Base-by-base conservation (phyloP, 768 basidiomycete genomes). In the Boletales sp. region DNA sequence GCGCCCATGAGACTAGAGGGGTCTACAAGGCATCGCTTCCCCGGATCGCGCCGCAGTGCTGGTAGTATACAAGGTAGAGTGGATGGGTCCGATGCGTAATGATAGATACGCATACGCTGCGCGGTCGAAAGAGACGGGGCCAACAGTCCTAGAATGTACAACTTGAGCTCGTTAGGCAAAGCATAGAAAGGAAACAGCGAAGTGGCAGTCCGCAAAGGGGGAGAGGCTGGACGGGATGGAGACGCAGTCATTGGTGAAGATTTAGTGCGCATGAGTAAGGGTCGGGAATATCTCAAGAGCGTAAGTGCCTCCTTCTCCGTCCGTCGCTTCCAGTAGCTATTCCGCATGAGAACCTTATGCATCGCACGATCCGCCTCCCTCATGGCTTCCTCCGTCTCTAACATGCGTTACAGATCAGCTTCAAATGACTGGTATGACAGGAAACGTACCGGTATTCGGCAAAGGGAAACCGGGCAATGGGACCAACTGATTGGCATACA, bases 161-260 rank as follows among this genome's bases (percentile, higher is more conserved):
- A 69, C 48, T 79, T 77, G 18, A 87, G 70, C 58, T 87, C 85
- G 24, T 64, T 73, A 2, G 86, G 86, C 29, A 87, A 66, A 18
- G 56, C 54, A 13, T 59, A 50, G 58, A 80, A 76, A 11, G 72
- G 67, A 55, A 71, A 72, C 27, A 58, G 21, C 21, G 56, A 58
- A 5, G 60, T 51, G 34, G 48, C 43, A 15, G 44, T 59, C 17
- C 57, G 35, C 21, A 58, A 34, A 50, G 50, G 47, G 17, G 46
- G 61, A 12, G 59, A 52, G 8, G 51, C 19, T 8, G 55, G 36
- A 19, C 54, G 55, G 15, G 64, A 52, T n/a, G 51, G 46, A 19
- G 49, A 45, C 3, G 52, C 24, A 15, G 49, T 55, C 2, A 15
- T 41, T 3, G 65, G 54, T 10, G 54, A 54, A 29, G 52, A 51